Base-by-base conservation (phyloP, 495 filamentous ascomycete species). In the Chlorociboria aeruginascens region DNA sequence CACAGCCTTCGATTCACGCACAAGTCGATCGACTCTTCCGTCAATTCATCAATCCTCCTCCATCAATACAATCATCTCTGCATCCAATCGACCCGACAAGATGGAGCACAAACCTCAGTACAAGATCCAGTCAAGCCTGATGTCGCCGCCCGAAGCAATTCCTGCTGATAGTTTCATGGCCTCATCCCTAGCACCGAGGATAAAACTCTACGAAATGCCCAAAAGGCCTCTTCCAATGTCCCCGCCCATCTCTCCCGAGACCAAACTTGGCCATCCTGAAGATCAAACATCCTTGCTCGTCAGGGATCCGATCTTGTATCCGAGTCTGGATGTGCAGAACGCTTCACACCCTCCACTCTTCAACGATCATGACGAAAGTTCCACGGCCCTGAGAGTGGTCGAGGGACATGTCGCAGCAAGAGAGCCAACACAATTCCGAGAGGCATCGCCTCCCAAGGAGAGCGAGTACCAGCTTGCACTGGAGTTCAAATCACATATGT, bases 121-220 rank as follows among this genome's bases (percentile, higher is more conserved):
- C 43, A 41, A 45, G 25, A 61, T 67, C 50, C 67, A 69, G 46
- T 67, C 73, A 58, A 85, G 72, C 61, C 70, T 88, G 33, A 83
- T 88, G 78, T 88, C 84, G 32, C 84, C 84, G 17, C 84, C 84
- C 40, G 82, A 85, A 58, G 65, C 69, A 8, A 70, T 76, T 53
- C 74, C 75, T 16, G 65, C 78, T 42, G 82, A 86, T 39, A 75
- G 58, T 39, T 86, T 85, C 63, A 62, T 67, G 34, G 59, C 63
- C 46, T 49, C 61, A 16, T 60, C 61, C 40, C 39, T 47, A 16
- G 13, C 58, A 54, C 52, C 67, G 58, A 55, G 67, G 66, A 62
- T 76, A 65, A 44, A 54, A 69, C 14, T 66, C 69, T 42, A 45
- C 32, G 42, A 71, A 16, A 46, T 35, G 32, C 38, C 71, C 16